Base-by-base conservation (phyloP, 306 rosid genomes). In the Cucurbita ficifolia region DNA sequence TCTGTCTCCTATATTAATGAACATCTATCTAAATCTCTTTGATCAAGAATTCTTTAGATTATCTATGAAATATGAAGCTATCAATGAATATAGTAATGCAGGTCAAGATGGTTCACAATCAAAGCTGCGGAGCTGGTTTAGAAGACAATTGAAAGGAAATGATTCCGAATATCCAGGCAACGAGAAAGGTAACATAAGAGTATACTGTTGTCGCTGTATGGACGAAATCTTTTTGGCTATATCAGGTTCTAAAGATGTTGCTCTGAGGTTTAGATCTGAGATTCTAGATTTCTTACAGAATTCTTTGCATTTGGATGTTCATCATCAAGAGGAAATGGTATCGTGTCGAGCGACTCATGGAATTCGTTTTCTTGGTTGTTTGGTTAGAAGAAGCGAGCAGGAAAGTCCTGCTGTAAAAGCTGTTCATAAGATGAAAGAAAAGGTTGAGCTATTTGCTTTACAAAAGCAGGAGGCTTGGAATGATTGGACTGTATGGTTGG, bases 381-480 rank as follows among this genome's bases (percentile, higher is more conserved):
- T 86, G 79, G 75, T 92, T 14, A 87, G 51, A 83, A 87, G 87
- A 79, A 86, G 54, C 49, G 86, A 61, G 77, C 81, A 45, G 76
- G 93, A 92, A 58, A 86, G 88, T 81, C 86, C 87, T 74, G 88
- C 88, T 38, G 79, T 85, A 21, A 92, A 82, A 78, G 96, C 96
- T 18, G 89, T 92, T 56, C 91, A 92, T 83, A 92, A 92, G 88
- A 81, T 92, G 76, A 92, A 88, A 79, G 90, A 87, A 77, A 92
- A 90, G 76, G 76, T 90, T 39, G 89, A 86, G 83, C 62, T 92
- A 56, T 88, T 92, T 82, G 84, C 89, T 49, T 21, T 74, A 77
- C 98, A 92, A 70, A 92, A 82, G 78, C 78, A 86, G 69, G 96
- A 88, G 74, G 88, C 86, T 35, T 90, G 96, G 98, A 77, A 87